Conservation (phyloP, 2,329 filamentous ascomycete genomes). For the Tolypocladium sp. region DNA sequence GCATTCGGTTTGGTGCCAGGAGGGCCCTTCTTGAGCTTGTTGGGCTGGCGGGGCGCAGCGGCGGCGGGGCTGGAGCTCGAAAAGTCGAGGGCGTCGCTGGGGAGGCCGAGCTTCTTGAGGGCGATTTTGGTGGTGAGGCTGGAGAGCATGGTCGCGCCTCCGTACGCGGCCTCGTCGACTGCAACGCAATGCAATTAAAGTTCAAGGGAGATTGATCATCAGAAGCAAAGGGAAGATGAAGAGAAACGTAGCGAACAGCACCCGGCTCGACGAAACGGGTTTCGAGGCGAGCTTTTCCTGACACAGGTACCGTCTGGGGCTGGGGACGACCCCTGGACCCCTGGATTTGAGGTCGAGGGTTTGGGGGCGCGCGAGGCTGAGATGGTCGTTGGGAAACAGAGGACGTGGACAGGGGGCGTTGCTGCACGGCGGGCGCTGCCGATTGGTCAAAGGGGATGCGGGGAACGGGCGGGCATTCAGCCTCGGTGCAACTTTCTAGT, state of each 20-base stretch:
- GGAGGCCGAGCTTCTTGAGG: slow-evolving; percentile 46
- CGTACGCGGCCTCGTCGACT: neutral
- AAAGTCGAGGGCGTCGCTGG: slow-evolving; percentile 38
- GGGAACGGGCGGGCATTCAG: neutral
- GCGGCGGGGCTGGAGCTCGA: slow-evolving; percentile 17
- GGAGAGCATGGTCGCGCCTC: slow-evolving; percentile 37
- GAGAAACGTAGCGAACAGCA: neutral
- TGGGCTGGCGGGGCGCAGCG: slow-evolving; percentile 1
- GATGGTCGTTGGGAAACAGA: neutral
- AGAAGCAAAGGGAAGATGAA: neutral
- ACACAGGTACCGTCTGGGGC: neutral
- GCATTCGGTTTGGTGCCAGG: slow-evolving; percentile 10
- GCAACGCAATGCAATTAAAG: neutral
- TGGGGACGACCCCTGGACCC: neutral
- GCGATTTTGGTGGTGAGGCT: slow-evolving; percentile 49
- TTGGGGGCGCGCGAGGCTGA: neutral
- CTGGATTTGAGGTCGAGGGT: neutral
- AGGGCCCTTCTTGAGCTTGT: slow-evolving; percentile 22
- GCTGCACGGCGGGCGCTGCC: neutral
- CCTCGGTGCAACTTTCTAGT: too few species aligned
- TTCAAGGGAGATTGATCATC: neutral
- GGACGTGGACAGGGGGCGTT: neutral
- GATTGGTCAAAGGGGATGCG: neutral
- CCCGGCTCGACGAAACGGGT: neutral
- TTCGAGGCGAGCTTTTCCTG: neutral